phyloP scores from a whole-genome alignment of 495 filamentous ascomycete species.

The Hypoxylon lienhwacheense region DNA sequence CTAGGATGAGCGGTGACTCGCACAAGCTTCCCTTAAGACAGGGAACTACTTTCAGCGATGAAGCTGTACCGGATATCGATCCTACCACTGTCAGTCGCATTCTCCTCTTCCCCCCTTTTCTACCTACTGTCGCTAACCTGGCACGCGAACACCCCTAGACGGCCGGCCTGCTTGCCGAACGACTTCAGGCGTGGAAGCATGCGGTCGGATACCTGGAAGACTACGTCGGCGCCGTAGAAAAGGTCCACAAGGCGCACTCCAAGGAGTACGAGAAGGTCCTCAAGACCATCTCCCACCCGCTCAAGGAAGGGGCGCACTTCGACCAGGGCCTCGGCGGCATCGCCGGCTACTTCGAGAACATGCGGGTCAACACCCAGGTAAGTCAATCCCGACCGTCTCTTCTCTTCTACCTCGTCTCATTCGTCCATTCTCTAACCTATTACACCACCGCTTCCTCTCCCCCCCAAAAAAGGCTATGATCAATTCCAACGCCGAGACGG shows the following conservation, averaged over 20 bases:
- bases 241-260: slow-evolving; percentile 75
- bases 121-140: slow-evolving; percentile 21
- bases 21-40: slow-evolving; percentile 59
- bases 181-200: slow-evolving; percentile 93
- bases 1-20: slow-evolving; percentile 41
- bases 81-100: slow-evolving; percentile 66
- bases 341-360: slow-evolving; percentile 86
- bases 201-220: slow-evolving; percentile 87
- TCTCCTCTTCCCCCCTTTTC: slow-evolving; percentile 2
- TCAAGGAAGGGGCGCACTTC: slow-evolving; percentile 89
- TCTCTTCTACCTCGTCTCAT: too few relatives aligned
- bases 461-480: slow-evolving; percentile 77
- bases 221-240: slow-evolving; percentile 81
- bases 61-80: slow-evolving; percentile 74
- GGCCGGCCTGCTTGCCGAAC: slow-evolving; percentile 75
- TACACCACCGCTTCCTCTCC: too few relatives aligned
- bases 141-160: slow-evolving; percentile 52
- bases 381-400: background rate
- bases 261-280: slow-evolving; percentile 96
- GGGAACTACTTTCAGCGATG: slow-evolving; percentile 55
- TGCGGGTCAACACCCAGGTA: slow-evolving; percentile 88
- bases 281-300: slow-evolving; percentile 85
- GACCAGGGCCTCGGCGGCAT: slow-evolving; percentile 82
- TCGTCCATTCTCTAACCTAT: too few relatives aligned
- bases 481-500: slow-evolving; percentile 83